A percentile compares a stretch with the other conserved stretches of the same genome.
These are phyloP conservation scores for Scenedesmus sp. DNA, from an alignment of 163 green algal genomes.

Conservation along the genomic window DNA sequence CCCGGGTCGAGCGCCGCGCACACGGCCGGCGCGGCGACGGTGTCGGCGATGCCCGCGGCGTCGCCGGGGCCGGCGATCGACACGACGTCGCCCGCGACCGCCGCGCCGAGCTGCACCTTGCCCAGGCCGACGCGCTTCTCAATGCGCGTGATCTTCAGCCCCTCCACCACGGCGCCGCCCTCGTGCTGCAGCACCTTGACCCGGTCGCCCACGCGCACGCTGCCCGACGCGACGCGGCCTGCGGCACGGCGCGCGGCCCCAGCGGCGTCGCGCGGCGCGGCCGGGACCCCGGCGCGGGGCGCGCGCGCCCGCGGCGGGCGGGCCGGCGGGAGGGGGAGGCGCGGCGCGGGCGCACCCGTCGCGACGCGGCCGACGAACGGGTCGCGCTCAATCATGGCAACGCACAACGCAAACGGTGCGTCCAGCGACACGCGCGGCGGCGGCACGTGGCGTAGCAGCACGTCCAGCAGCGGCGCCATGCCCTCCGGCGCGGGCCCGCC, in stretches of 20 bases:
- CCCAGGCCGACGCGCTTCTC: conserved; percentile 47
- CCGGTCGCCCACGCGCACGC: conserved; percentile 52
- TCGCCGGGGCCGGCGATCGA: conserved; percentile 64
- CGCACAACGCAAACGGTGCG: conserved; percentile 70
- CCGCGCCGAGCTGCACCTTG: conserved; percentile 54
- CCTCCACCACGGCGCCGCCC: conserved; percentile 4
- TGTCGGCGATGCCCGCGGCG: conserved; percentile 61
- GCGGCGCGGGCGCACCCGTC: conserved; percentile 43
- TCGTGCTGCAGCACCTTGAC: conserved; percentile 56
- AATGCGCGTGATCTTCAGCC: conserved; percentile 39
- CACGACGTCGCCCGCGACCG: conserved; percentile 86
- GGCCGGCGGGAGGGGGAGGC: no score
- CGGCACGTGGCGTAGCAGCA: conserved; percentile 72
- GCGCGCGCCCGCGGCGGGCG: no score
- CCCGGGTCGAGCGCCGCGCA: conserved; percentile 49
- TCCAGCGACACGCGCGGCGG: conserved; percentile 45
- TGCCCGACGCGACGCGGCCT: conserved; percentile 68
- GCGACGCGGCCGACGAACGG: conserved; percentile 72
- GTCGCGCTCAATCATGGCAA: conserved; percentile 83
- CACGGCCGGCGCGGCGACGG: conserved; percentile 61
- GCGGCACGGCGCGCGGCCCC: background rate
- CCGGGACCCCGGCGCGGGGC: no score
- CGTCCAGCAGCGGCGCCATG: conserved; percentile 81
- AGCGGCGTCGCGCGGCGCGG: background rate
- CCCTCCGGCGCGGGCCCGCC: conserved; percentile 14